Conservation (phyloP, 805 yeast species). For the Saccharomyces jurei region DNA sequence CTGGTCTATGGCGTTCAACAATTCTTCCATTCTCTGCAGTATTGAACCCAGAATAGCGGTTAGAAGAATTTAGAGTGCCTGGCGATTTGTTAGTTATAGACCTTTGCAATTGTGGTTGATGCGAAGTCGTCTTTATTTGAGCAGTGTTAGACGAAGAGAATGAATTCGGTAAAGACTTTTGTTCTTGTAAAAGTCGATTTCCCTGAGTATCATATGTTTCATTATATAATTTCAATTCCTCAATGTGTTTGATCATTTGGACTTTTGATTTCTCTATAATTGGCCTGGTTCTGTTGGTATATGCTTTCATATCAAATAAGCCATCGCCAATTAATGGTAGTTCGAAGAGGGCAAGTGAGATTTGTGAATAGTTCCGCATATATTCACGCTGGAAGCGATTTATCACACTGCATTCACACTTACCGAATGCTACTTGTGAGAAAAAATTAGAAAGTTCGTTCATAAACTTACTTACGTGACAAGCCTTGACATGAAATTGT, state of each 20-base stretch:
- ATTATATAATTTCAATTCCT: conserved; percentile 6
- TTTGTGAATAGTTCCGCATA: neutral
- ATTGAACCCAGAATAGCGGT: neutral
- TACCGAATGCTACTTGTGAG: conserved; percentile 15
- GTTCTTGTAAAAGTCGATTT: neutral
- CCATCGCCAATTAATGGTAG: conserved; percentile 10
- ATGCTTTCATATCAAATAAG: conserved; percentile 13
- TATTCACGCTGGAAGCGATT: conserved; percentile 7
- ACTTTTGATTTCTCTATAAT: conserved; percentile 12
- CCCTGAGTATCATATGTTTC: neutral
- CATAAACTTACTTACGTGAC: conserved; percentile 10
- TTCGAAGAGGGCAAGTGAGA: conserved; percentile 10
- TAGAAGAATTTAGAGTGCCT: neutral
- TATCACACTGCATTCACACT: conserved; percentile 3
- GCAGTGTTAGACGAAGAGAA: neutral
- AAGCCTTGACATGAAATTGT: conserved; percentile 7
- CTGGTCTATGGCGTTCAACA: conserved; percentile 4
- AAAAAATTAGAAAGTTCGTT: conserved; percentile 10
- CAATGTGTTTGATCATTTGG: conserved; percentile 2
- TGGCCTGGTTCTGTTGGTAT: conserved; percentile 11
- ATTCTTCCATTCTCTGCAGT: neutral
- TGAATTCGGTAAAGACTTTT: neutral
- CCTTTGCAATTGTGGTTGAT: neutral
- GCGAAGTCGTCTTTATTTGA: neutral
- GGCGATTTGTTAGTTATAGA: neutral